Conservation (phyloP, 306 rosid species). For the Cucumis sativus region Cucumber_9930_V3 NC_026659.2:27142001-27142500, state of each 20-base stretch:
- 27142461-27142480: no score
- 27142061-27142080: constrained; percentile 60
- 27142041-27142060: constrained; percentile 22
- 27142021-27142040: constrained; percentile 17
- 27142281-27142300: not conserved
- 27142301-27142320: not conserved
- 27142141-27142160: not conserved
- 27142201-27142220: not conserved
- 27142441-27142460: no score
- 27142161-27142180: not conserved
- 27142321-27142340: not conserved
- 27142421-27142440: no score
- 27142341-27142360: not conserved
- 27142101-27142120: not conserved
- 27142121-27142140: not conserved
- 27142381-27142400: not conserved
- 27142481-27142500: no score
- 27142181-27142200: not conserved
- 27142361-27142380: not conserved
- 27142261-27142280: not conserved
- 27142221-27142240: not conserved
- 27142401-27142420: not conserved
- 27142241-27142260: not conserved
- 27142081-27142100: constrained; percentile 14
- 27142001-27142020: constrained; percentile 42